Evolutionary conservation across 129 eudicot species (phyloP).

Genomic region (Saussurea involucrata): DNA sequence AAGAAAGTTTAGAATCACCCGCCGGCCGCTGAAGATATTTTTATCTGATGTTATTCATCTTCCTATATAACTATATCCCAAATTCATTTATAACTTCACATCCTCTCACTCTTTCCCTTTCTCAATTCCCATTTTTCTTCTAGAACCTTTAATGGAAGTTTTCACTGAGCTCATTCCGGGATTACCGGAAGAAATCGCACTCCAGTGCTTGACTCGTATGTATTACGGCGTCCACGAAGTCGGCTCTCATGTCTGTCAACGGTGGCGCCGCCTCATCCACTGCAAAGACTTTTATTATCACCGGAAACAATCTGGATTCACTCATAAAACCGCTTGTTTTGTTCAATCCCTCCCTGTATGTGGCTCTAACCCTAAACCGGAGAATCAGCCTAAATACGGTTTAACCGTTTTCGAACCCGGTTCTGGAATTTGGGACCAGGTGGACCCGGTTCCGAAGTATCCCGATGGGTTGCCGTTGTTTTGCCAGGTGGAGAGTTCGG

Average conservation of each 20-base stretch:
- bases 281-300: slow-evolving; percentile 55
- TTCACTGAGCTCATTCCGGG: slow-evolving; percentile 62
- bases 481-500: slow-evolving; percentile 66
- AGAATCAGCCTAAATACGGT: slow-evolving; percentile 48
- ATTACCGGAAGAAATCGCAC: slow-evolving; percentile 74
- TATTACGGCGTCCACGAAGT: slow-evolving; percentile 56
- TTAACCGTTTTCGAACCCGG: slow-evolving; percentile 52
- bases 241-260: slow-evolving; percentile 53
- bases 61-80: slow-evolving; percentile 3
- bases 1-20: background rate
- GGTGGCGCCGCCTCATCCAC: slow-evolving; percentile 56
- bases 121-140: slow-evolving; percentile 13
- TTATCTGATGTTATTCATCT: background rate
- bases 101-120: background rate
- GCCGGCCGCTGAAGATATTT: background rate
- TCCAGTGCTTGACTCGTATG: slow-evolving; percentile 72
- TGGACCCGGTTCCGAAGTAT: slow-evolving; percentile 62
- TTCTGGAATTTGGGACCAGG: slow-evolving; percentile 44
- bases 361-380: slow-evolving; percentile 24
- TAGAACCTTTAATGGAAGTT: slow-evolving; percentile 6
- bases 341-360: slow-evolving; percentile 47
- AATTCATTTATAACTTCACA: background rate
- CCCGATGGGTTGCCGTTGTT: slow-evolving; percentile 71
- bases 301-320: slow-evolving; percentile 46
- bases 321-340: slow-evolving; percentile 50